phyloP scores from a whole-genome alignment of 2,329 filamentous ascomycete genomes.

The Monilinia aucupariae region DNA sequence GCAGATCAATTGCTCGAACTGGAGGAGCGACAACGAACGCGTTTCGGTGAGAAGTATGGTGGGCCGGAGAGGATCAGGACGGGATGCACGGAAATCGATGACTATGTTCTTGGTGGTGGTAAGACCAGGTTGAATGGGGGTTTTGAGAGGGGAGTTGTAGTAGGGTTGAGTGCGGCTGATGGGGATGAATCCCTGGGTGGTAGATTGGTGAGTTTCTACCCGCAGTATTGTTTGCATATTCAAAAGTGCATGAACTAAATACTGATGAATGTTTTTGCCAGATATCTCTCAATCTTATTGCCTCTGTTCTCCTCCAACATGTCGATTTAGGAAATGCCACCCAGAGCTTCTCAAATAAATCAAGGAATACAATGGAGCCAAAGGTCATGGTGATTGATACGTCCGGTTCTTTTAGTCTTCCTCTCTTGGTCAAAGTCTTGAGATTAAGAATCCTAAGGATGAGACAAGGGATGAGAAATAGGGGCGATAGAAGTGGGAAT shows the following conservation, averaged over 20 bases:
- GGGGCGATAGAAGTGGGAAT: not conserved
- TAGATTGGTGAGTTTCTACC: conserved; percentile 30
- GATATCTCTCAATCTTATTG: conserved; percentile 31
- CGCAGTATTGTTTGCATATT: not conserved
- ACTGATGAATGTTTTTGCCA: conserved; percentile 5
- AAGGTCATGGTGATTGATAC: conserved; percentile 32
- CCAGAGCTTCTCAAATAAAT: not conserved
- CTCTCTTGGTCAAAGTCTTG: conserved; percentile 29
- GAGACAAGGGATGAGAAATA: not conserved
- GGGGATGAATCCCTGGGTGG: conserved; percentile 28
- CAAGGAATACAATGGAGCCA: conserved; percentile 2
- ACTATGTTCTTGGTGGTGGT: conserved; percentile 25
- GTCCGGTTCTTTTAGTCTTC: conserved; percentile 30
- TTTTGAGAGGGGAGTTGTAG: conserved; percentile 27
- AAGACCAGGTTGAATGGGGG: conserved; percentile 18
- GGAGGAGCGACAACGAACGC: conserved; percentile 24
- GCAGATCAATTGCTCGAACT: conserved; percentile 27
- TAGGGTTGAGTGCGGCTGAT: conserved; percentile 32
- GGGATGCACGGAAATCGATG: conserved; percentile 24
- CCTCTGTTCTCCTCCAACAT: conserved; percentile 22
- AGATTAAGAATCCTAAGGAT: conserved; percentile 20
- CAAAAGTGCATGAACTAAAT: not conserved
- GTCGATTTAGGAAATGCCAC: not conserved
- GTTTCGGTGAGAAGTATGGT: conserved; percentile 19
- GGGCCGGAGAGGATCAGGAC: conserved; percentile 20